phyloP scores from a whole-genome alignment of 345 rosid species.

The Citrus inodora region DNA sequence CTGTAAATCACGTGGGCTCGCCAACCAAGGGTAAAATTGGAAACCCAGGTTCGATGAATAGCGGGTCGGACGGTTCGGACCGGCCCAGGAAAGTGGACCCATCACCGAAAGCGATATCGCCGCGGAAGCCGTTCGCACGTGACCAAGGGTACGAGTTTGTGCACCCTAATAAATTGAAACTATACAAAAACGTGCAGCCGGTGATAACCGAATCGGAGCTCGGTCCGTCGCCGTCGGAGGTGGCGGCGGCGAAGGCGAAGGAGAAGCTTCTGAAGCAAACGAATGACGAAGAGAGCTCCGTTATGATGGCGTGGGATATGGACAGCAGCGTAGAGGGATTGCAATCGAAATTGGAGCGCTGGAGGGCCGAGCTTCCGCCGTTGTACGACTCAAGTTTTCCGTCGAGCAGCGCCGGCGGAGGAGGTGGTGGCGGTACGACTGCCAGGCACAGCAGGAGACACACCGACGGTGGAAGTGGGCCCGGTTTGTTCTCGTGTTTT shows the following conservation, averaged over 20 bases:
- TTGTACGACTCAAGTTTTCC: conserved; percentile 44
- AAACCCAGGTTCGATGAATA: conserved; percentile 1
- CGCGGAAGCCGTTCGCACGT: background rate
- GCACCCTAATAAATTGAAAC: conserved; percentile 6
- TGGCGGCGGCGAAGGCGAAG: conserved; percentile 56
- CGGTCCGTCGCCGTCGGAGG: conserved; percentile 90
- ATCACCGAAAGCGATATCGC: background rate
- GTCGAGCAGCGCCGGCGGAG: background rate
- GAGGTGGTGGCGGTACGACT: conserved; percentile 18
- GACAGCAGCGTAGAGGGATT: conserved; percentile 76
- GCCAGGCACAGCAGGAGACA: conserved; percentile 34
- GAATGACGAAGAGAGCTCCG: conserved; percentile 53
- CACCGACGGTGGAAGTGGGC: conserved; percentile 26
- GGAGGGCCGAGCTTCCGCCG: conserved; percentile 81
- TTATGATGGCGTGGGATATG: conserved; percentile 47
- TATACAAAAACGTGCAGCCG: conserved; percentile 14
- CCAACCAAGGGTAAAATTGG: background rate
- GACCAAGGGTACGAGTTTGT: background rate
- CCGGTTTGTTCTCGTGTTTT: conserved; percentile 44
- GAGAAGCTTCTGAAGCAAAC: conserved; percentile 19
- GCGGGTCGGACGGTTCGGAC: background rate
- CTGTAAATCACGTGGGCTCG: background rate
- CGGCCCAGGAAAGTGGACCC: background rate
- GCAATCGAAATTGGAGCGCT: conserved; percentile 72
- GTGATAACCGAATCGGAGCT: conserved; percentile 61